Evolutionary conservation across 2,329 filamentous ascomycete species (phyloP).

Genomic region (Fusarium sp.): DNA sequence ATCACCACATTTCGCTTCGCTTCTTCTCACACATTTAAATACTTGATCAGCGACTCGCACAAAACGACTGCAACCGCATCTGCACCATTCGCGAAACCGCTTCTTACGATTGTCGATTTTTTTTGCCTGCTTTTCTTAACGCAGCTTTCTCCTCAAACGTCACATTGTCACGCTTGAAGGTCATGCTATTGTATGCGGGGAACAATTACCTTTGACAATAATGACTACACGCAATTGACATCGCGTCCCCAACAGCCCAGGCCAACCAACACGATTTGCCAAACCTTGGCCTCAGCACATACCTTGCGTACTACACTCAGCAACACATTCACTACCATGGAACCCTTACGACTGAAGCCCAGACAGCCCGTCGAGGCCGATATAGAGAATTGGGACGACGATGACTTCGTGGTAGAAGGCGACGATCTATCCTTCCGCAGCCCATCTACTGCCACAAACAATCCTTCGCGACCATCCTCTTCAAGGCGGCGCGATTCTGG

Average conservation of each 20-base stretch:
- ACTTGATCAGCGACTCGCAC: slow-evolving; percentile 14
- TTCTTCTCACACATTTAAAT: slow-evolving; percentile 29
- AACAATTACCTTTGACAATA: slow-evolving; percentile 41
- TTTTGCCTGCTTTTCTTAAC: slow-evolving; percentile 14
- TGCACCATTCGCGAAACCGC: slow-evolving; percentile 10
- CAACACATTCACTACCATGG: slow-evolving; percentile 54
- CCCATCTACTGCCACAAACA: slow-evolving; percentile 56
- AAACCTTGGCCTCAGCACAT: slow-evolving; percentile 21
- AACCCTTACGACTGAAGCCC: slow-evolving; percentile 62
- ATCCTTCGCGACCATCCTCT: slow-evolving; percentile 48
- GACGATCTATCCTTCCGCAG: slow-evolving; percentile 71
- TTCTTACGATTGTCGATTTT: slow-evolving; percentile 14
- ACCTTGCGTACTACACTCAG: slow-evolving; percentile 16
- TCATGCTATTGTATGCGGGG: slow-evolving; percentile 39
- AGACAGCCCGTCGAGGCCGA: slow-evolving; percentile 65
- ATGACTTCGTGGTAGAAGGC: slow-evolving; percentile 75
- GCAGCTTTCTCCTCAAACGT: neutral
- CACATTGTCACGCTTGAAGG: slow-evolving; percentile 23
- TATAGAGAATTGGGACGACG: slow-evolving; percentile 83
- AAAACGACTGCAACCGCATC: slow-evolving; percentile 13
- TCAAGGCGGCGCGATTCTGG: slow-evolving; percentile 75
- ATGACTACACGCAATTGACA: slow-evolving; percentile 45
- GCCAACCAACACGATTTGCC: slow-evolving; percentile 17
- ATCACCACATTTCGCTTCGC: slow-evolving; percentile 23
- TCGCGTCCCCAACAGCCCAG: slow-evolving; percentile 31